A percentile compares a stretch with the other conserved stretches of the same genome.
Evolutionary conservation across 1,139 yeast species (phyloP).

Genomic region (Candida tropicalis): DNA sequence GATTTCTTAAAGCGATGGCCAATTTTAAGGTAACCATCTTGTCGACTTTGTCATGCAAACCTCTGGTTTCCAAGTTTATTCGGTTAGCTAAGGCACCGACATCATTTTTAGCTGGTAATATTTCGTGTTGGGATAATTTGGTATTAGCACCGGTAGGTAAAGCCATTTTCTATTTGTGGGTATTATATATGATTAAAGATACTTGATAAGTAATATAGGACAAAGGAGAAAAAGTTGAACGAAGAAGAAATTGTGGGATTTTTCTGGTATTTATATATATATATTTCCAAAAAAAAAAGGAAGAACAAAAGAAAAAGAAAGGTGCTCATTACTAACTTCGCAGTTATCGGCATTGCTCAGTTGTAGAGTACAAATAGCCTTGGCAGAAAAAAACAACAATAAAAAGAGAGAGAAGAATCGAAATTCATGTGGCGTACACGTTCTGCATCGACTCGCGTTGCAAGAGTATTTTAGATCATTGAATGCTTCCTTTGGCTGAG

Average conservation of each 20-base stretch:
- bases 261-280: conserved; percentile 2
- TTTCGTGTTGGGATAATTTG: conserved; percentile 55
- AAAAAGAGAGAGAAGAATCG: too few relatives aligned
- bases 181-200: background rate
- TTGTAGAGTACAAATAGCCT: background rate
- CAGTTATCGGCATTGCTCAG: conserved; percentile 5
- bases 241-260: background rate
- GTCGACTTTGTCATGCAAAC: conserved; percentile 68
- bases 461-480: background rate
- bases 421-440: conserved; percentile 1
- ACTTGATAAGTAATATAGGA: background rate
- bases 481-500: too few relatives aligned
- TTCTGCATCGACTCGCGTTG: background rate
- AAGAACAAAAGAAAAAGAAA: background rate
- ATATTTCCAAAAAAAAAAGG: too few relatives aligned
- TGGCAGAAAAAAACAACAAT: background rate
- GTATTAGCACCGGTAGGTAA: conserved; percentile 32
- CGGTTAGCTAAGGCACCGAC: conserved; percentile 82
- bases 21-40: conserved; percentile 69
- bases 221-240: background rate
- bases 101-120: conserved; percentile 72
- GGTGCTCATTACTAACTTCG: background rate
- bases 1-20: conserved; percentile 75
- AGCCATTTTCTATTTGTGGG: conserved; percentile 12
- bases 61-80: conserved; percentile 68